phyloP scores from a whole-genome alignment of 75 land plant genomes.

The Chamaecyparis obtusa region DNA sequence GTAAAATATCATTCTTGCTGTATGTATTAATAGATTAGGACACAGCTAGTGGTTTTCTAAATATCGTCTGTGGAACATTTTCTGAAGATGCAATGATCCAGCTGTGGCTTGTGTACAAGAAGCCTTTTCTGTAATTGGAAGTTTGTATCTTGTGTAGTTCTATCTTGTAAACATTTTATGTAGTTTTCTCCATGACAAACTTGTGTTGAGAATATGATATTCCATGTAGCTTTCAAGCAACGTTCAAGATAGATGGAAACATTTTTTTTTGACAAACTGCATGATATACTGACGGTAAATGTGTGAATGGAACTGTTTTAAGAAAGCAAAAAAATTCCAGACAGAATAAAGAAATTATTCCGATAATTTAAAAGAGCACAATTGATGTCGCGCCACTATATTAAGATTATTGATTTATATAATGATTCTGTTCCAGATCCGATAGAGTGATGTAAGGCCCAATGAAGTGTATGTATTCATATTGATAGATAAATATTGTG shows the following conservation, averaged over 20 bases:
- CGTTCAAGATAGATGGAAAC: background rate
- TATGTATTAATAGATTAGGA: background rate
- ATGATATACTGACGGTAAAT: background rate
- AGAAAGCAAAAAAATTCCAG: background rate
- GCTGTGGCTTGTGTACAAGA: background rate
- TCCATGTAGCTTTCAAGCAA: background rate
- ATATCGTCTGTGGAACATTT: background rate
- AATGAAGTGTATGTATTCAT: background rate
- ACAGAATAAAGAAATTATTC: background rate
- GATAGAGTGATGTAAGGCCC: background rate
- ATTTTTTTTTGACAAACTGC: background rate
- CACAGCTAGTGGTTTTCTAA: background rate
- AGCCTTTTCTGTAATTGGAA: background rate
- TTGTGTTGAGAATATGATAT: background rate
- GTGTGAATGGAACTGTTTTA: background rate
- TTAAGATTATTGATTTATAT: background rate
- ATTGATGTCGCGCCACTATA: no score
- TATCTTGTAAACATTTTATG: background rate
- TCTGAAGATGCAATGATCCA: background rate
- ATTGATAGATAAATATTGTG: background rate
- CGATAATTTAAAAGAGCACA: background rate
- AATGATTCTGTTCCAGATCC: background rate
- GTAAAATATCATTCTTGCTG: background rate
- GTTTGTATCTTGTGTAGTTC: background rate
- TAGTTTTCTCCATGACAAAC: background rate